Percentiles rank a stretch among this genome's conserved stretches.
Evolutionary conservation across 192 early-diverging fungal species (phyloP).

Genomic region (Coemansia sp.): DNA sequence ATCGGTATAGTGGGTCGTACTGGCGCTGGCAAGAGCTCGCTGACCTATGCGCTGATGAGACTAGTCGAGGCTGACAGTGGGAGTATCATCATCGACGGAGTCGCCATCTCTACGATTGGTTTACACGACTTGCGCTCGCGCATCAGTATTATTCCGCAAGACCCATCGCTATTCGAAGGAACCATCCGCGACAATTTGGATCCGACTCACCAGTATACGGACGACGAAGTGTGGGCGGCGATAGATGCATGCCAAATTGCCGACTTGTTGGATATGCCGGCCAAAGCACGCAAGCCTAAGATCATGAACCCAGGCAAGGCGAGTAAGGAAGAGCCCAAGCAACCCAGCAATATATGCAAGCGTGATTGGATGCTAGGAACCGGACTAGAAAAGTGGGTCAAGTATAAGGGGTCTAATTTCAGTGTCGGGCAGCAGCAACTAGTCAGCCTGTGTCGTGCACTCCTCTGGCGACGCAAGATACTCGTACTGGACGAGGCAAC

Average conservation of each 20-base stretch:
- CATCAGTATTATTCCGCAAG: conserved; percentile 72
- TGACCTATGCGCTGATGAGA: conserved; percentile 68
- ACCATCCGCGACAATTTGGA: conserved; percentile 76
- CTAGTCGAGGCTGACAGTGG: conserved; percentile 63
- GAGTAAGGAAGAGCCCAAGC: neutral
- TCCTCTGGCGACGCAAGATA: conserved; percentile 68
- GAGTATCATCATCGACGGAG: conserved; percentile 65
- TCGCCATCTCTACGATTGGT: conserved; percentile 58
- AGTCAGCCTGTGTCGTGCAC: conserved; percentile 59
- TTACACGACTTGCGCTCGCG: conserved; percentile 63
- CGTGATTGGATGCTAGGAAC: conserved; percentile 11
- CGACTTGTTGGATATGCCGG: conserved; percentile 42
- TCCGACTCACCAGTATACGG: conserved; percentile 57
- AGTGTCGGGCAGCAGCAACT: conserved; percentile 75
- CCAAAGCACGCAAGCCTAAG: neutral
- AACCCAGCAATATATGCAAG: neutral
- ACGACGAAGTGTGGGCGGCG: conserved; percentile 68
- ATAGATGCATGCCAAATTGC: conserved; percentile 50
- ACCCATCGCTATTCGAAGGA: conserved; percentile 70
- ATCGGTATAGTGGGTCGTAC: conserved; percentile 87
- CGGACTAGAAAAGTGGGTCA: conserved; percentile 29
- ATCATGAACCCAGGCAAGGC: conserved; percentile 4
- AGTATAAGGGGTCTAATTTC: conserved; percentile 63
- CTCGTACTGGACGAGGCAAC: conserved; percentile 80
- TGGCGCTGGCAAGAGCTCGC: conserved; percentile 71